Evolutionary conservation across 805 yeast genomes (phyloP).

Genomic region (Hanseniaspora clermontiae): DNA sequence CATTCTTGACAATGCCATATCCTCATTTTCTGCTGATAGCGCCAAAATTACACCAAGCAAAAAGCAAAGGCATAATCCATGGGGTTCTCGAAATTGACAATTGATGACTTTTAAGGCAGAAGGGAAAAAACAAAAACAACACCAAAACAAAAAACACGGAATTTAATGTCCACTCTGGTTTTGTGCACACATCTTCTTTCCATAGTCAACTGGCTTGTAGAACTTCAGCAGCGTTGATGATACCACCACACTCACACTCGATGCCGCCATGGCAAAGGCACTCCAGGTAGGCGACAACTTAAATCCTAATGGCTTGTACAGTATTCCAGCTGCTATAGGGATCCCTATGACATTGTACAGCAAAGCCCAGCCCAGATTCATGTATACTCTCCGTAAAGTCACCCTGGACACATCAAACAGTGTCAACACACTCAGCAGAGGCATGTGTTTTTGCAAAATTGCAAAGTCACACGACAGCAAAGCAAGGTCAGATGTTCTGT

Average conservation of each 20-base stretch:
- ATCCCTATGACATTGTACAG: slow-evolving; percentile 45
- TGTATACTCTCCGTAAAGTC: slow-evolving; percentile 41
- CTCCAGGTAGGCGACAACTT: slow-evolving; percentile 54
- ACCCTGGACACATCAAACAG: slow-evolving; percentile 40
- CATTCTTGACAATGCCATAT: too few relatives aligned
- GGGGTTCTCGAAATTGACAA: too few relatives aligned
- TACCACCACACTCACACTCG: slow-evolving; percentile 44
- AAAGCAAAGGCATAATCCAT: too few relatives aligned
- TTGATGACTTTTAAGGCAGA: background rate
- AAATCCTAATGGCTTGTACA: slow-evolving; percentile 37
- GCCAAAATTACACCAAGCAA: too few relatives aligned
- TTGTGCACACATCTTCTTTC: background rate
- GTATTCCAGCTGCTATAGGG: slow-evolving; percentile 57
- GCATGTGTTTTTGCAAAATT: slow-evolving; percentile 39
- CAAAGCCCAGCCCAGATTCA: slow-evolving; percentile 50
- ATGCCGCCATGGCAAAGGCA: slow-evolving; percentile 52
- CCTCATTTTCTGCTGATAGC: too few relatives aligned
- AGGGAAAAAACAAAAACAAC: too few relatives aligned
- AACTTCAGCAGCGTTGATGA: slow-evolving; percentile 43
- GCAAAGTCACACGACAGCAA: slow-evolving; percentile 64
- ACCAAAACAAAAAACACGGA: too few relatives aligned
- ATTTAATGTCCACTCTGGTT: background rate
- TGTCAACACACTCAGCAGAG: slow-evolving; percentile 41
- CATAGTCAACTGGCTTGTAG: slow-evolving; percentile 30
- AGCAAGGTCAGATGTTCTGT: slow-evolving; percentile 40